Evolutionary conservation across 2,329 filamentous ascomycete genomes (phyloP), one percentile per base, ranked within the genome.

Genomic region (Fulvia fulva): DNA sequence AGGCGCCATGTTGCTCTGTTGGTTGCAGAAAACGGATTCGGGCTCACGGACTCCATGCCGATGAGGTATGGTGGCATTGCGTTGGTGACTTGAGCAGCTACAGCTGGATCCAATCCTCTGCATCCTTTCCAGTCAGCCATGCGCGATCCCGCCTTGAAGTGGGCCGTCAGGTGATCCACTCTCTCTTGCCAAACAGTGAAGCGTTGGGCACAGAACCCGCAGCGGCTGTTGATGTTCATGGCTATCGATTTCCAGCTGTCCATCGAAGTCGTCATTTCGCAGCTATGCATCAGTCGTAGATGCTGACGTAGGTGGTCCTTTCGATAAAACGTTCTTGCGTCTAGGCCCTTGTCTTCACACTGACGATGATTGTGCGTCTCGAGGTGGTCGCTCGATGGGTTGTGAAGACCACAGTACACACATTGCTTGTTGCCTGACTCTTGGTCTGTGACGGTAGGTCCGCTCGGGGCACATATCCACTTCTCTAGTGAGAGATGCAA

Each of bases 301-400:
- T 86, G 83, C 65, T 86, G 83, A 51, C 83, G 79, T 12, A 86
- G 75, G 65, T 86, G 83, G 65, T 86, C 83, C 69, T 86, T 86
- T 25, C 83, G 76, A 65, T 83, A 85, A 68, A 86, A 86, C 0
- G 82, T 85, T 34, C 84, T 80, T 64, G 89, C 86, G 56, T 83
- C 80, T 1, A 80, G 62, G 3, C 81, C 81, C 68, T 88, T 84
- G 67, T 91, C 87, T 62, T 85, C 84, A 69, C 89, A 92, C 14
- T 83, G 75, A 32, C 74, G 73, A 68, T 83, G 83, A 62, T 85
- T 84, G 73, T 87, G 84, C 7, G 75, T 76, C 63, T 84, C 83
- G 16, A 86, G 68, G 68, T 87, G 84, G 14, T 81, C 80, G 23
- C 75, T 70, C 7, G 77, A 77, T 0, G 84, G 83, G 53, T 85